Base-by-base conservation (phyloP, 2,329 filamentous ascomycete genomes). In the Escovopsis sp. region DNA sequence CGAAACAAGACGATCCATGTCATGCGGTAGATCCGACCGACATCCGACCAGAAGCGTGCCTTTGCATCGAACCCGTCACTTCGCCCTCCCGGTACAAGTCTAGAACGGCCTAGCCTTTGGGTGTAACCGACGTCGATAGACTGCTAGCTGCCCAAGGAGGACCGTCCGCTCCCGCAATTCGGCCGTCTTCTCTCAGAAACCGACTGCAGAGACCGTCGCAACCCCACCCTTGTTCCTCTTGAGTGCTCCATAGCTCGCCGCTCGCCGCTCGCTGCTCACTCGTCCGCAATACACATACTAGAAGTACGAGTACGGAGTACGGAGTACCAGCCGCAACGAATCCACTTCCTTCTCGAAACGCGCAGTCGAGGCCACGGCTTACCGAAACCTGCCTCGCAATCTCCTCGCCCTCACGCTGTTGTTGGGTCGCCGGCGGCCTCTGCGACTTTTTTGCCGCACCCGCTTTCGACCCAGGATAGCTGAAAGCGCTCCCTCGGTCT, bases 151-250 rank as follows among this genome's bases (percentile, higher is more conserved):
- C 34, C 44, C 35, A 36, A 36, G 35, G 35, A 36, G 35, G 30
- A 42, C 44, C 44, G 44, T 38, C 42, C 36, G 39, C 35, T 46
- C 35, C 44, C 42, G 44, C 44, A 41, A 39, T 44, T 46, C 39
- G 44, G 44, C 44, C 41, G 42, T 33, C 34, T 33, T 33, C 41
- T 38, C 32, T 46, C 38, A 44, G 42, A 38, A 33, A 43, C 38
- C 18, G 38, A 12, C 36, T 39, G 35, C 37, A 30, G 33, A 37
- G 15, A 15, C 40, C 36, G 43, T 39, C 39, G 41, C 42, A 41
- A 41, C 39, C 32, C 33, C 39, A 35, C 33, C 39, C 15, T 40
- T 15, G 30, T 18, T 32, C 12, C 10, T 10, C 28, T 30, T 30
- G 28, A 30, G 28, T 30, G 28, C 6, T 30, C 28, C 28, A 3